Conservation (phyloP, 129 eudicot species). For the Logfia minima region DNA sequence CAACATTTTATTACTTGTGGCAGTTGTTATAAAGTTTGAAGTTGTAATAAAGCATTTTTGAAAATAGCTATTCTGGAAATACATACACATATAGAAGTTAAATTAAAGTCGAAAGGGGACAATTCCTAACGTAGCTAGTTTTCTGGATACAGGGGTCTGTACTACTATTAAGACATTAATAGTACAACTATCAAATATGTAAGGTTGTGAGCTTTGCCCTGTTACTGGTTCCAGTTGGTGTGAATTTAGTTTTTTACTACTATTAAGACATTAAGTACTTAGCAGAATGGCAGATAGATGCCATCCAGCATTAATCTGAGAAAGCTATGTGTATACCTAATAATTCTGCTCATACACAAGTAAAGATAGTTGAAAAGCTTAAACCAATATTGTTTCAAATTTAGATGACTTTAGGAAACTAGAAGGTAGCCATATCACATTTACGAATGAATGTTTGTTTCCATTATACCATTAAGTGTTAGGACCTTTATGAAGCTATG, state of each 20-base stretch:
- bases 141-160: neutral
- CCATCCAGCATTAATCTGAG: neutral
- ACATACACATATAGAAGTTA: neutral
- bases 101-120: neutral
- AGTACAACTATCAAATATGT: neutral
- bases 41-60: neutral
- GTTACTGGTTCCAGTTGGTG: neutral
- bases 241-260: neutral
- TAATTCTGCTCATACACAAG: neutral
- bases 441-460: slow-evolving; percentile 3
- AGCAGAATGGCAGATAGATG: slow-evolving; percentile 5
- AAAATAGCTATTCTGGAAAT: neutral
- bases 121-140: neutral
- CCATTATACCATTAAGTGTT: neutral
- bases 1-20: neutral
- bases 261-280: neutral
- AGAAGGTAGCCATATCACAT: neutral
- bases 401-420: too few relatives aligned
- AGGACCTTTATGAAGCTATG: slow-evolving; percentile 15
- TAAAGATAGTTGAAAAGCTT: neutral
- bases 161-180: too few relatives aligned
- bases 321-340: neutral
- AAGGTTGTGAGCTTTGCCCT: neutral
- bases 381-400: neutral
- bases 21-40: neutral